Base-by-base conservation (phyloP, 2,329 filamentous ascomycete species). In the Talaromyces sp. region DNA sequence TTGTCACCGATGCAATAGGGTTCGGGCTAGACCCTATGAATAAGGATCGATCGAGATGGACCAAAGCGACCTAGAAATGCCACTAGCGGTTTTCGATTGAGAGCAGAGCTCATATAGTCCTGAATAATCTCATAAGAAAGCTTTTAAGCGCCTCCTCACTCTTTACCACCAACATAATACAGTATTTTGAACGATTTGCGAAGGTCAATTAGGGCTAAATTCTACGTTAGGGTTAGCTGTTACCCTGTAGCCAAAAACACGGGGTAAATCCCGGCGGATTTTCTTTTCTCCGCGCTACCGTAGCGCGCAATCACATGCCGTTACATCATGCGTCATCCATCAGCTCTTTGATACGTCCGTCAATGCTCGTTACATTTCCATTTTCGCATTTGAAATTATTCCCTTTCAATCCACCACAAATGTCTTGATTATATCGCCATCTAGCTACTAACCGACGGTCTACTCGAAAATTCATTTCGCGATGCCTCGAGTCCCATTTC, bases 401-500 rank as follows among this genome's bases (percentile, higher is more conserved):
- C 27, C 11, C 52, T 37, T 13, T 14, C 27, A 8, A 14, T 35
- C 16, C 31, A 22, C 37, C 22, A 1, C 35, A 43, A 11, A 62
- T 54, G 60, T 35, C 60, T 60, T 64, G 45, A 50, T 27, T 22
- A n/a, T 9, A 27, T 39, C 39, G 10, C 11, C 3, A 5, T 35
- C 22, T 10, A 35, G 31, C 24, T 27, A 27, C 22, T 35, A 54
- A 16, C n/a, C 8, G 31, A 19, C 31, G 19, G 14, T 57, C 37
- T 19, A 37, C 6, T 45, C n/a, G 24, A 24, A 14, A 43, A 31
- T 50, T 22, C 6, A 35, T 16, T 19, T 19, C 62, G 77, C 69
- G 60, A 86, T 87, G 83, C 79, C 85, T 65, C 81, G 83, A 66
- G 83, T 90, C 49, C 88, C 88, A 37, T 84, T 90, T 68, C 83